phyloP scores from a whole-genome alignment of 192 early-diverging fungal species.

The Backusella tarrabulga region DNA sequence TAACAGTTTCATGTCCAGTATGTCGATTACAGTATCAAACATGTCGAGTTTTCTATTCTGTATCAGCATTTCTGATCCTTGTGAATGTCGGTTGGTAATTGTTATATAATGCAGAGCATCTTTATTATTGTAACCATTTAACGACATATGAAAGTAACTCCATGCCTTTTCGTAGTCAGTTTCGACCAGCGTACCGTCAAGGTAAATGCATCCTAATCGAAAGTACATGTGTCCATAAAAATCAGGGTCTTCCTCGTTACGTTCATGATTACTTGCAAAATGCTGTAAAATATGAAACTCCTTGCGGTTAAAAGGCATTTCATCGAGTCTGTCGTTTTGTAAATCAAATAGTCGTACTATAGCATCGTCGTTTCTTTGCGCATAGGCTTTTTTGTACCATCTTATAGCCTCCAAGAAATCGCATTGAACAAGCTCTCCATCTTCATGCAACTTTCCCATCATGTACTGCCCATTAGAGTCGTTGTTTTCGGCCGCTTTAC shows the following conservation, averaged over 20 bases:
- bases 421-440: neutral
- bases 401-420: neutral
- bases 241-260: neutral
- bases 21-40: neutral
- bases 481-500: neutral
- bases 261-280: neutral
- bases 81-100: neutral
- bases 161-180: neutral
- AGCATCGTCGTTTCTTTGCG: neutral
- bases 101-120: neutral
- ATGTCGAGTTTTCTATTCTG: neutral
- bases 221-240: neutral
- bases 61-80: neutral
- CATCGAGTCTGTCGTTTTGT: neutral
- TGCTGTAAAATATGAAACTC: neutral
- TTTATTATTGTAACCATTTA: neutral
- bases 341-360: neutral
- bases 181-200: neutral
- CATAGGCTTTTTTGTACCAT: neutral
- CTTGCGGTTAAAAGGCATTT: neutral
- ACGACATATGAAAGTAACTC: neutral
- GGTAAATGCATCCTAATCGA: neutral
- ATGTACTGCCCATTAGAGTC: neutral
- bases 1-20: neutral
- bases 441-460: neutral